Base-by-base conservation (phyloP, 2,329 filamentous ascomycete species). In the Sphaceloma murrayae region DNA sequence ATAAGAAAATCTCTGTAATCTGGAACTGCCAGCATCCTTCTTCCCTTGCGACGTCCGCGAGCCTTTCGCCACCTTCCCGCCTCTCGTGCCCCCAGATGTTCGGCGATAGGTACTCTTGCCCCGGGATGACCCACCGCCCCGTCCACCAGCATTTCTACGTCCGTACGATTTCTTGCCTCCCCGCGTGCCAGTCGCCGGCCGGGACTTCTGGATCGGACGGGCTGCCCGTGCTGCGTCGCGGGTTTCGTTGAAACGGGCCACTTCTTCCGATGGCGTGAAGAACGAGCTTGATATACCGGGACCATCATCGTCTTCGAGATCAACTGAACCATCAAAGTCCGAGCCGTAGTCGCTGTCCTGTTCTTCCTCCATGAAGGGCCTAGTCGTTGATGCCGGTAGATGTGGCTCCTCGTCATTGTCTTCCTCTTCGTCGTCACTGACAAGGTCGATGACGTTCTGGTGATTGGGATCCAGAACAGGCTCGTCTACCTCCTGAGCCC, bases 391-490 rank as follows among this genome's bases (percentile, higher is more conserved):
- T 2, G 38, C 24, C 3, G 40, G 30, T 22, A 19, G 13, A n/a
- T 29, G 49, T 5, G 55, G 49, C 34, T 51, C 54, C 14, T 45
- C 45, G n/a, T 48, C 54, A 24, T 55, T 53, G 34, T 19, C 18
- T 3, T 59, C 54, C 0, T 61, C 57, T 13, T 57, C 59, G 21
- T 64, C 63, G 44, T 64, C 63, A 47, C 62, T 66, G 48, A 63
- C 63, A 16, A 73, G 61, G 39, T 70, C 62, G 39, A 72, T 67
- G 16, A 72, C 64, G 38, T 65, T 66, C 34, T 59, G 53, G 29
- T 70, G 70, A 50, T 77, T 73, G 2, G 67, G 69, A 52, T 73
- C 69, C 21, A 66, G 55, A 3, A 50, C 36, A n/a, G 62, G 58
- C 10, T 60, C 60, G 14, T 71, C 66, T 7, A 56, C 64, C 51